These are phyloP conservation scores for Naegleria fowleri DNA, from an alignment of 208 protist species.

Conservation along the genomic window DNA sequence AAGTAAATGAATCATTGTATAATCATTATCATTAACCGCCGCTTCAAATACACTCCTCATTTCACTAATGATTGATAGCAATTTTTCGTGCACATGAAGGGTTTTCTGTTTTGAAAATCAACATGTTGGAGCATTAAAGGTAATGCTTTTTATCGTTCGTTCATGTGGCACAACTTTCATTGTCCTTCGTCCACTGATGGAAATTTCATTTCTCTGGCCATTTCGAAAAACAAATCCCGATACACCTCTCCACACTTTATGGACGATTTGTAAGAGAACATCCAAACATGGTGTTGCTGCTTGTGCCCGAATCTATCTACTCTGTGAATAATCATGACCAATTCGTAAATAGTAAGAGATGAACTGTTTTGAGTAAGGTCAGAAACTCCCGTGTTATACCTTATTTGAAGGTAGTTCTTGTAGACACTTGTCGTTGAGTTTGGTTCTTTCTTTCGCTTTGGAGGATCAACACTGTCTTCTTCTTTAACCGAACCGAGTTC, in stretches of 20 bases:
- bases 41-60: too few relatives aligned
- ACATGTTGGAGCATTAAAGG: too few relatives aligned
- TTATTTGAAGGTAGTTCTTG: not conserved
- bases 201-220: not conserved
- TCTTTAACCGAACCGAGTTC: not conserved
- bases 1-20: not conserved
- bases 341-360: not conserved
- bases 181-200: not conserved
- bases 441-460: not conserved
- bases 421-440: not conserved
- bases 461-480: not conserved
- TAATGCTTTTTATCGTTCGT: too few relatives aligned
- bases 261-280: not conserved
- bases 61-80: too few relatives aligned
- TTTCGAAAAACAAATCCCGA: not conserved
- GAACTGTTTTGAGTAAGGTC: not conserved
- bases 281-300: not conserved
- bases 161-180: not conserved
- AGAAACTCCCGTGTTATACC: not conserved
- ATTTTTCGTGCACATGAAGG: too few relatives aligned
- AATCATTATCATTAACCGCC: too few relatives aligned
- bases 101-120: too few relatives aligned
- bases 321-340: not conserved
- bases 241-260: not conserved
- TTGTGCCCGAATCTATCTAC: not conserved